Evolutionary conservation across 306 rosid genomes (phyloP), one percentile per base, ranked within the genome.

Genomic region (Cucurbita ficifolia): DNA sequence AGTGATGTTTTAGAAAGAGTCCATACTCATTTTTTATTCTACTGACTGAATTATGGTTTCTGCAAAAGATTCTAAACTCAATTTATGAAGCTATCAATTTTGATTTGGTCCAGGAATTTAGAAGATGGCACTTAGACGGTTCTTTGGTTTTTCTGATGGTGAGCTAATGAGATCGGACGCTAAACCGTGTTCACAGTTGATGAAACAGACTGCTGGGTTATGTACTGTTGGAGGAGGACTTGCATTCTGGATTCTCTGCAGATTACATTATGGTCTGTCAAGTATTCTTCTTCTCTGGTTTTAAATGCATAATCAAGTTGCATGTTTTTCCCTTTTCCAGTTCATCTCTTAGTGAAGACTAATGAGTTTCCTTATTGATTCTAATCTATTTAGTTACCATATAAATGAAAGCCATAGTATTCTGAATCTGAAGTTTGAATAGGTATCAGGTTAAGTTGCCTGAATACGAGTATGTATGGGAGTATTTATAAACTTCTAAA

Each of bases 181-280:
- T 42, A 94, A 90, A 81, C 96, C 98, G 9, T 94, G 97, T 74
- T 86, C 98, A 19, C 87, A 94, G 80, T 74, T 94, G 75, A 90
- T 82, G 89, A 87, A 89, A 67, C 98, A 94, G 56, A 91, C 96
- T 1, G 98, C 97, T 0, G 96, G 88, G 35, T 84, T 94, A 68
- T 94, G 70, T 69, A 81, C 85, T 60, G 97, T 94, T 72, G 97
- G 95, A 53, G 98, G 98, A 79, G 96, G 84, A 64, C 81, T 94
- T 56, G 88, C 79, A 33, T 90, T 90, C 83, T 94, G 98, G 97
- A 67, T 91, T 75, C 97, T 94, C 55, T 87, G 97, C 67, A 79
- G 96, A 75, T 63, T 94, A 84, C 97, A 94, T 63, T 91, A 91
- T 38, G 98, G 98, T 94, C 45, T 45, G 89, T 81, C 65, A 21